phyloP scores from a whole-genome alignment of 352 stramenopile species.

The Aphanomyces invadans region DNA sequence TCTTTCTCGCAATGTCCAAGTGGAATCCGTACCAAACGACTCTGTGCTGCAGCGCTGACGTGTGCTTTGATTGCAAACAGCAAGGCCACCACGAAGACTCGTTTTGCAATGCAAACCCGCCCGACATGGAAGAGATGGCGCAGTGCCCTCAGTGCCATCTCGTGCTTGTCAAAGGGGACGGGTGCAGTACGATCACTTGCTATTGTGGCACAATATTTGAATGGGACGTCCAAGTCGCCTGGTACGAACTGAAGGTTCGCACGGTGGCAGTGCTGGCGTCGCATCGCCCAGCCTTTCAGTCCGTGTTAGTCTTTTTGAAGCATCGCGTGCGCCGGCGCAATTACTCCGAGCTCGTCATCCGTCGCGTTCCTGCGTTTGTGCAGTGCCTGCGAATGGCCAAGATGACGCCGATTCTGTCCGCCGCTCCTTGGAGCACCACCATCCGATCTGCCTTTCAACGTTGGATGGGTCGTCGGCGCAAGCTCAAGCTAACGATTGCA shows the following conservation, averaged over 20 bases:
- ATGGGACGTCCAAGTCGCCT: not conserved
- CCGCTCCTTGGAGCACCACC: not conserved
- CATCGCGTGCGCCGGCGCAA: not conserved
- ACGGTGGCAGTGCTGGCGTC: not conserved
- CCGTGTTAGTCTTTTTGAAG: not conserved
- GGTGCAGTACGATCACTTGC: constrained; percentile 6
- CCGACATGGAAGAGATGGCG: constrained; percentile 26
- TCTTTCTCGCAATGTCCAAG: constrained; percentile 38
- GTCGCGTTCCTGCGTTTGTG: not conserved
- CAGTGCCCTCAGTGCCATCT: constrained; percentile 13
- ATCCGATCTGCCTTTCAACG: not conserved
- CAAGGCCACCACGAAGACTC: constrained; percentile 30
- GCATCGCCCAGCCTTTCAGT: not conserved
- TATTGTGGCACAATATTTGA: constrained; percentile 15
- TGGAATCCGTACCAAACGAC: constrained; percentile 30
- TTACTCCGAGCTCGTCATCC: not conserved
- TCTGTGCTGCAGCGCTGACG: constrained; percentile 31
- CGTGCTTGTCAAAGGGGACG: constrained; percentile 19
- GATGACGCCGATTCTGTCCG: not conserved
- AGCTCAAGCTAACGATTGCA: not conserved
- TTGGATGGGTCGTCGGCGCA: not conserved
- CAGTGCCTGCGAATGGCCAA: not conserved
- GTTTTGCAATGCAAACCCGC: constrained; percentile 4
- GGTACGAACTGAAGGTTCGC: not conserved
- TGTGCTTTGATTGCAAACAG: constrained; percentile 56